These are phyloP conservation scores for Fraxinus platypoda DNA, from an alignment of 305 asterid genomes.

Conservation along the genomic window DNA sequence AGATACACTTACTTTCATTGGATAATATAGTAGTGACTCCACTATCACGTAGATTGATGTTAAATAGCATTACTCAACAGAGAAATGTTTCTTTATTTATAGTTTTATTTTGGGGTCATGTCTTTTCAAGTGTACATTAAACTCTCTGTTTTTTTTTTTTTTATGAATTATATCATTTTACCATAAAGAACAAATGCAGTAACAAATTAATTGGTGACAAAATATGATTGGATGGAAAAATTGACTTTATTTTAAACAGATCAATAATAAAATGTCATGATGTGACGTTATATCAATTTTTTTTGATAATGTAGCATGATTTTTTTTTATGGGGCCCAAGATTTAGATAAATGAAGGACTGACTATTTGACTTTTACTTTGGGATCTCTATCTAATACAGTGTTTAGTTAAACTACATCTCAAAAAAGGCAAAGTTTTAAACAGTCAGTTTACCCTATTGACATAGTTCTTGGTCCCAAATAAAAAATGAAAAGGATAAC, in stretches of 20 bases:
- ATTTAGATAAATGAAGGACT: not conserved
- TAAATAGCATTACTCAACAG: too few relatives aligned
- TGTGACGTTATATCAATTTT: too few relatives aligned
- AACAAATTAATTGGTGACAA: too few relatives aligned
- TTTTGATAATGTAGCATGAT: too few relatives aligned
- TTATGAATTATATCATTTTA: too few relatives aligned
- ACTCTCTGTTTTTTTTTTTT: too few relatives aligned
- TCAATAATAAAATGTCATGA: too few relatives aligned
- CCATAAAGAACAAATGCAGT: too few relatives aligned
- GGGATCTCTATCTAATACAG: not conserved
- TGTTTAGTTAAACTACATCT: too few relatives aligned
- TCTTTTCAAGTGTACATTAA: not conserved
- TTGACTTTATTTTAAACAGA: too few relatives aligned
- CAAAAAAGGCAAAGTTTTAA: not conserved
- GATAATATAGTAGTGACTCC: not conserved
- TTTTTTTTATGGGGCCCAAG: not conserved
- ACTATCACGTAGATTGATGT: not conserved
- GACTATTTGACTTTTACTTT: not conserved
- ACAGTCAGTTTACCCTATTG: not conserved
- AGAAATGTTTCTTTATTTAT: not conserved
- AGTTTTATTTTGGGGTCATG: not conserved
- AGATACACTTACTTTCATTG: too few relatives aligned
- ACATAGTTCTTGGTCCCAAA: not conserved
- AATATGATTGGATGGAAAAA: too few relatives aligned
- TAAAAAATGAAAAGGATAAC: not conserved